Conservation (phyloP, 2,329 filamentous ascomycete species). For the Dryadomyces quercus-mongolicae region DNA sequence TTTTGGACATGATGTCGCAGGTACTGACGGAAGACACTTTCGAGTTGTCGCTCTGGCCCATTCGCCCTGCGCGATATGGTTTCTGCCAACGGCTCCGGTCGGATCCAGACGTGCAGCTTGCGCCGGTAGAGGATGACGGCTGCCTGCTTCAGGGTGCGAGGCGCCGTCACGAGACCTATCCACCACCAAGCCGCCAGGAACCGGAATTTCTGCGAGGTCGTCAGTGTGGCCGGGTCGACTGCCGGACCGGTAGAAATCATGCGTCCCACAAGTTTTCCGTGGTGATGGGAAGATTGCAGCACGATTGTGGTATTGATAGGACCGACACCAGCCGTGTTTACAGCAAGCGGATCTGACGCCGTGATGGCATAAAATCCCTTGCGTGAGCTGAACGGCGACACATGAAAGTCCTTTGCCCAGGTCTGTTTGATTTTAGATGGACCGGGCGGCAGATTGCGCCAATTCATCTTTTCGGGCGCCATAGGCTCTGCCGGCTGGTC, state of each 20-base stretch:
- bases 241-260: slow-evolving; percentile 39
- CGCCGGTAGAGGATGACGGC: slow-evolving; percentile 40
- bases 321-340: slow-evolving; percentile 23
- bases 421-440: slow-evolving; percentile 29
- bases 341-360: slow-evolving; percentile 34
- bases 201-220: slow-evolving; percentile 23
- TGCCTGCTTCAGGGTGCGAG: slow-evolving; percentile 52
- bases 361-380: slow-evolving; percentile 41
- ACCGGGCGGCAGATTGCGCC: background rate
- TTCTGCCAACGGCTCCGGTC: slow-evolving; percentile 46
- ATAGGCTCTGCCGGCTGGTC: background rate
- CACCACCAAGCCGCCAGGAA: slow-evolving; percentile 52
- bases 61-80: slow-evolving; percentile 44
- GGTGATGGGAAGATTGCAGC: slow-evolving; percentile 44
- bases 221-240: slow-evolving; percentile 36
- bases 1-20: slow-evolving; percentile 35
- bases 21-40: slow-evolving; percentile 34
- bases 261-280: slow-evolving; percentile 48
- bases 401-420: slow-evolving; percentile 63
- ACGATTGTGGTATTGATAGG: slow-evolving; percentile 48
- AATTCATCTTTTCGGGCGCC: background rate
- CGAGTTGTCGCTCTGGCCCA: slow-evolving; percentile 32
- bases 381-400: slow-evolving; percentile 61
- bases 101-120: slow-evolving; percentile 50
- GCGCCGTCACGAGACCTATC: slow-evolving; percentile 54